Evolutionary conservation across 192 early-diverging fungal species (phyloP), one percentile per base, ranked within the genome.

Genomic region (Phycomyces nitens): DNA sequence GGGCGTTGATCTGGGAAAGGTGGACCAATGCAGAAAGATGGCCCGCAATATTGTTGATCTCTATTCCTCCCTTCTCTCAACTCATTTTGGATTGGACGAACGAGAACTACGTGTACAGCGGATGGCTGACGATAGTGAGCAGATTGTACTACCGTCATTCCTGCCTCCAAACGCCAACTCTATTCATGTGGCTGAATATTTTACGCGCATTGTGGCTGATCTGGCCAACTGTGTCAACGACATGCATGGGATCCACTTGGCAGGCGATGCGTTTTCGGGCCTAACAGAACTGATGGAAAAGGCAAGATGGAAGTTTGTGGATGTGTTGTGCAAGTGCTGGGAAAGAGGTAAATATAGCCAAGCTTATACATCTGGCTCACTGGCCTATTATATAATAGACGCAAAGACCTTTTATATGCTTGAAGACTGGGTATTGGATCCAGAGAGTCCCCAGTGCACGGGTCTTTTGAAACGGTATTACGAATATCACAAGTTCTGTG

Each of bases 141-240:
- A 64, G 11, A 16, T 14, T 0, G 2, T 47, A 1, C 50, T 66
- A 41, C 63, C 66, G 12, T 53, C 52, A 8, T 64, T 66, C 22
- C 58, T 79, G 69, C 82, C 60, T 67, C 64, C 77, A 77, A 84
- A 69, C 80, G 76, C 77, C 82, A 83, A 72, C 47, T 84, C 79
- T 51, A 78, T 85, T 22, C 69, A 87, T 49, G 79, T 86, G 7
- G 86, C 88, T 1, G 86, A 91, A 65, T 95, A 89, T 75, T 80
- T 92, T 58, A 82, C 85, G 5, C 85, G 81, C 20, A 84, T 94
- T 22, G 83, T 93, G 52, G 87, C 81, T 27, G 85, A 88, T 43
- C 71, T 97, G 16, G 85, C 82, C 34, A 87, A 88, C 58, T 89
- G 88, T 18, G 88, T 88, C 55, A 89, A 88, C 64, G 92, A 92